phyloP scores from a whole-genome alignment of 805 yeast genomes.

The Allodekkera sacchari region DNA sequence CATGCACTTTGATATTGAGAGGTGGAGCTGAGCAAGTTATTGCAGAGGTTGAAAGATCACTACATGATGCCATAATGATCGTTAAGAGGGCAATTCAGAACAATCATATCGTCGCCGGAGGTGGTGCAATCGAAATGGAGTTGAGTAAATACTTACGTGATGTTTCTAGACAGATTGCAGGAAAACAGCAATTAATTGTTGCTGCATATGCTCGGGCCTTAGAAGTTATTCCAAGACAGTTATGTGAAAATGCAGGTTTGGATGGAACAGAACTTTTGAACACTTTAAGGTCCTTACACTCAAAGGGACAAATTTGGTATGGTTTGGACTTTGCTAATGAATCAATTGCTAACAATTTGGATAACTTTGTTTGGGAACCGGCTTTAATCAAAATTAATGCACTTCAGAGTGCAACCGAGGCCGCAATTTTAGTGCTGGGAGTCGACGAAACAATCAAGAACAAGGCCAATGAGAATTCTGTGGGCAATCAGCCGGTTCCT shows the following conservation, averaged over 20 bases:
- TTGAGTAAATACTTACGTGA: slow-evolving; percentile 82
- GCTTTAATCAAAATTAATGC: slow-evolving; percentile 90
- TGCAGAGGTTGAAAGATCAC: slow-evolving; percentile 95
- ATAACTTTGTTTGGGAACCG: slow-evolving; percentile 95
- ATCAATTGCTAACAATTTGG: slow-evolving; percentile 74
- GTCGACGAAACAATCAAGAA: slow-evolving; percentile 91
- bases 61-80: slow-evolving; percentile 98
- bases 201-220: slow-evolving; percentile 90
- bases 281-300: slow-evolving; percentile 85
- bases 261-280: slow-evolving; percentile 95
- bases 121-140: slow-evolving; percentile 99
- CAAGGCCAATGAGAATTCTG: slow-evolving; percentile 47
- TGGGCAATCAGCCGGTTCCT: slow-evolving; percentile 14
- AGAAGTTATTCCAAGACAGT: slow-evolving; percentile 93
- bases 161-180: slow-evolving; percentile 79
- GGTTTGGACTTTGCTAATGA: slow-evolving; percentile 91
- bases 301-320: slow-evolving; percentile 84
- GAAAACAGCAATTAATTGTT: slow-evolving; percentile 90
- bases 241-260: slow-evolving; percentile 98
- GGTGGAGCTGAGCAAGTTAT: slow-evolving; percentile 99
- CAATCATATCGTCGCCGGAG: slow-evolving; percentile 89
- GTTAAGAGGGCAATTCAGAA: slow-evolving; percentile 91
- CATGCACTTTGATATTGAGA: slow-evolving; percentile 87
- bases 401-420: slow-evolving; percentile 93
- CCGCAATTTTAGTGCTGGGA: slow-evolving; percentile 85